Evolutionary conservation across 192 early-diverging fungal species (phyloP).

Genomic region (Linnemannia exigua): DNA sequence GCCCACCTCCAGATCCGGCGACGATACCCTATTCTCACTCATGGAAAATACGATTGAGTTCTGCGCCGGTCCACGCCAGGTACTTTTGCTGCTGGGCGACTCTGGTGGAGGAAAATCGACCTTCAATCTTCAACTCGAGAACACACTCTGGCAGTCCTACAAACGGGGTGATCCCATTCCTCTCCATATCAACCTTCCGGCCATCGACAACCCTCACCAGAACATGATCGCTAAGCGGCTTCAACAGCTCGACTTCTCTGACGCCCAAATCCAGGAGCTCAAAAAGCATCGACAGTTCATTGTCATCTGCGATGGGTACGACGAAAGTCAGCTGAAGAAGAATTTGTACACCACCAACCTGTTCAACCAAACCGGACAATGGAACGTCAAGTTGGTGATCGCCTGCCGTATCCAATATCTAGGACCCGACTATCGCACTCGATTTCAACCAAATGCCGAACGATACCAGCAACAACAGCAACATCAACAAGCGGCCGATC

Average conservation of each 20-base stretch:
- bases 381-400: not conserved
- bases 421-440: not conserved
- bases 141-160: slow-evolving; percentile 4
- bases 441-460: not conserved
- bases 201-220: not conserved
- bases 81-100: not conserved
- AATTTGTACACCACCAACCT: not conserved
- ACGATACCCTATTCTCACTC: not conserved
- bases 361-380: not conserved
- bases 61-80: not conserved
- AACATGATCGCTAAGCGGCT: not conserved
- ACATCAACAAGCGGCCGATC: too few relatives aligned
- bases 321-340: not conserved
- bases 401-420: not conserved
- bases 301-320: not conserved
- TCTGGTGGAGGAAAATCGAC: slow-evolving; percentile 8
- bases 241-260: not conserved
- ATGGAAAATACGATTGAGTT: not conserved
- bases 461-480: too few relatives aligned
- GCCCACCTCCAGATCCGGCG: not conserved
- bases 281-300: not conserved
- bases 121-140: not conserved
- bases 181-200: not conserved
- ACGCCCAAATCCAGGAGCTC: not conserved
- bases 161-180: too few relatives aligned